Base-by-base conservation (phyloP, 2,329 filamentous ascomycete species). In the Colletotrichum spaethianum region DNA sequence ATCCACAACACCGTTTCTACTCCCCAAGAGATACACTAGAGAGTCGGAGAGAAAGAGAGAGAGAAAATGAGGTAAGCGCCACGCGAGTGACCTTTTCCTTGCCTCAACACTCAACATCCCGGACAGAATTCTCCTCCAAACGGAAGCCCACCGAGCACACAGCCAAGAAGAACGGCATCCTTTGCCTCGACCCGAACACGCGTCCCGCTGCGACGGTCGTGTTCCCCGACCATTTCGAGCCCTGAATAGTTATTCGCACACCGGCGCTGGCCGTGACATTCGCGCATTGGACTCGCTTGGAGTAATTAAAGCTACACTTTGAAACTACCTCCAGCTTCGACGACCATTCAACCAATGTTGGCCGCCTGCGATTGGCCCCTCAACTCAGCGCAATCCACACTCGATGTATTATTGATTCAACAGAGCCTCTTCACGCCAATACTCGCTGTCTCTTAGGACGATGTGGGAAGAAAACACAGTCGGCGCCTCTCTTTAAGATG, bases 291-390 rank as follows among this genome's bases (percentile, higher is more conserved):
- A 23, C 28, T 36, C 38, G 1, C 46, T 38, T 31, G 26, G 50
- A 4, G 23, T 31, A 68, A 38, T 50, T 46, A 50, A 64, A 48
- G 59, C 31, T 23, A 68, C 50, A 57, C 48, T 55, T 56, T 31
- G 31, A 67, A 67, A 33, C 63, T 26, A 12, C 23, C 31, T 50
- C 9, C 20, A 52, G 48, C 50, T 71, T 50, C 40, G 40, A 44
- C n/a, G 20, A 38, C 26, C 4, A 5, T 48, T 11, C 56, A 48
- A 23, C 31, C 18, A 18, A 26, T 8, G 4, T 28, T 26, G 23
- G n/a, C 31, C 33, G 28, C 18, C 3, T 46, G 60, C 48, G 59
- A 65, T 46, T 36, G 8, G 33, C 33, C 33, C 33, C 33, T 9
- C 11, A 8, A 36, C 33, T n/a, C 33, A 8, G 33, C 33, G 4